Evolutionary conservation across 2,329 filamentous ascomycete genomes (phyloP), one percentile per base, ranked within the genome.

Genomic region (Setomelanomma holmii): DNA sequence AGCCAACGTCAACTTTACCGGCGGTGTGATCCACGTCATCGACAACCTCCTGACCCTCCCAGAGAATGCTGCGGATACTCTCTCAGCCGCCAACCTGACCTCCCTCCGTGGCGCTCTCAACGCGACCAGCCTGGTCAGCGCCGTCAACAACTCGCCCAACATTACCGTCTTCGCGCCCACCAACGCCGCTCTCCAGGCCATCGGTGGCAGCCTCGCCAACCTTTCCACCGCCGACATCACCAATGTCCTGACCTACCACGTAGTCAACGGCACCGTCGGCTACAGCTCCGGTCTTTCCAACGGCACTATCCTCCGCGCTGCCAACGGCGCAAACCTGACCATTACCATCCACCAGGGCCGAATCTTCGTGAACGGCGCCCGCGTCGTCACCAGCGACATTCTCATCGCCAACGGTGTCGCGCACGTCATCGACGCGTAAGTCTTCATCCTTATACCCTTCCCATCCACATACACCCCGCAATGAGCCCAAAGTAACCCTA

Each of bases 101-200:
- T 69, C 74, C n/a, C 61, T 79, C 30, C 68, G 69, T 48, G 77
- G 76, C 33, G 78, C 77, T n/a, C 56, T 77, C 39, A 72, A 69
- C 17, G 60, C 66, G 4, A 73, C 77, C 20, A 63, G 75, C 55
- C 64, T 79, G n/a, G 56, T 76, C 17, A 60, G 73, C 2, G 70
- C 76, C 16, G 66, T 86, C 27, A 71, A 79, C 53, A 59, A 55
- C 11, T 64, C 74, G 7, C 61, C 64, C 22, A 78, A 86, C 63
- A 58, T 89, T 34, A 89, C 87, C 49, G 78, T 89, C 55, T 89
- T 90, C 58, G 85, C 82, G 0, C 87, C 87, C 1, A 80, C 76
- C 65, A 86, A 88, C 67, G 75, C 75, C 1, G 86, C 86, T 11
- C 86, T 89, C 75, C 76, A 80, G 27, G 71, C 76, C 21, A 83